Percentiles rank a stretch among this genome's conserved stretches.
Conservation (phyloP, 371 early-diverging fungal species). For the Apophysomyces sp. region DNA sequence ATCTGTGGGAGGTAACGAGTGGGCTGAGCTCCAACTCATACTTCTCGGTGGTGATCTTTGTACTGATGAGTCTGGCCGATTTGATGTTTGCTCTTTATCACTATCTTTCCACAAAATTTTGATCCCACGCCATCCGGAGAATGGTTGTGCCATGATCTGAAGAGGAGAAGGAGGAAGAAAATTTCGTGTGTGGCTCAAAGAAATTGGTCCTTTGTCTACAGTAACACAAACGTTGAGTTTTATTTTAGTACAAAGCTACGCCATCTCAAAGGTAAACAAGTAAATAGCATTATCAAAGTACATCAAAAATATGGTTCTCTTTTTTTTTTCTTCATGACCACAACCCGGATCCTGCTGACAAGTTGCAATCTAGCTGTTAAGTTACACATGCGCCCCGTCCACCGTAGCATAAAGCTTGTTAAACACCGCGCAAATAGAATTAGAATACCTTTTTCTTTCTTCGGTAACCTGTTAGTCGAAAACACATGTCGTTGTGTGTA, state of each 20-base stretch:
- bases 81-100: not conserved
- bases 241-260: not conserved
- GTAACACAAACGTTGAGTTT: not conserved
- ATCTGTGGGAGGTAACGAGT: not conserved
- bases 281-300: too few species aligned
- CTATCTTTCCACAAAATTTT: not conserved
- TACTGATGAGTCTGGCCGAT: not conserved
- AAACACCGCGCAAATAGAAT: not conserved
- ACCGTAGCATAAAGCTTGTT: not conserved
- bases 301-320: too few species aligned
- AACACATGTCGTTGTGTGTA: too few species aligned
- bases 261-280: not conserved
- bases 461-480: too few species aligned
- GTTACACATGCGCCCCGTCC: not conserved
- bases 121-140: slow-evolving; percentile 2
- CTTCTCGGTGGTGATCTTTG: not conserved
- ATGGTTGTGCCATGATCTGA: not conserved
- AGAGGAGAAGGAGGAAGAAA: not conserved
- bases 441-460: too few species aligned
- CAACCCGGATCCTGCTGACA: not conserved
- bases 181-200: not conserved
- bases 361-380: not conserved
- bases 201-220: not conserved
- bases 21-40: slow-evolving; percentile 1
- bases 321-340: too few species aligned